A percentile compares a stretch with the other conserved stretches of the same genome.
Conservation (phyloP, 768 basidiomycete species). For the Tephrocybe sp. region DNA sequence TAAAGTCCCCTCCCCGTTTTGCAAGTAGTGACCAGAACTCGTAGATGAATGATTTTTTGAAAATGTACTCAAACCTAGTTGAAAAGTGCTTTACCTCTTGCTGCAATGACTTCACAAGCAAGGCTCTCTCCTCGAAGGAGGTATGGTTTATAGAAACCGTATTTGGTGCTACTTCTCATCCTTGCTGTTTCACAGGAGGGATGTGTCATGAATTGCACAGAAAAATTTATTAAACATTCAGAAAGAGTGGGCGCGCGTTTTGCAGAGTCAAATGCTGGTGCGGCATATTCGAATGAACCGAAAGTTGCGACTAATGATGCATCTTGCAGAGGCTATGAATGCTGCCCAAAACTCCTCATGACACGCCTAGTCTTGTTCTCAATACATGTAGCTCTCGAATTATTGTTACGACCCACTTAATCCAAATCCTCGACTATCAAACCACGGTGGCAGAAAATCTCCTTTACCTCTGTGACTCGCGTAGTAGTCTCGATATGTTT, state of each 20-base stretch:
- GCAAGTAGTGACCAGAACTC: slow-evolving; percentile 9
- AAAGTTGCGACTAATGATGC: too few species aligned
- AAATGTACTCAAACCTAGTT: slow-evolving; percentile 90
- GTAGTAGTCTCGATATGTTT: background rate
- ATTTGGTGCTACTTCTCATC: slow-evolving; percentile 2
- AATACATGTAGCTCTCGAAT: slow-evolving; percentile 5
- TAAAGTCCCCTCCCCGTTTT: background rate
- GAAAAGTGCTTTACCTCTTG: slow-evolving; percentile 96
- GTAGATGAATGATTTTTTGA: slow-evolving; percentile 99
- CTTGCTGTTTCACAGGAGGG: slow-evolving; percentile 56
- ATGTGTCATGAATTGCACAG: slow-evolving; percentile 91
- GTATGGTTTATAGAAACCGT: slow-evolving; percentile 36
- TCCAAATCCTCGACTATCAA: background rate
- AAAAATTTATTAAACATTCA: slow-evolving; percentile 97
- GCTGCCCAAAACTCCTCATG: slow-evolving; percentile 36
- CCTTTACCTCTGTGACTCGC: background rate
- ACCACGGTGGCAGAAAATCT: background rate
- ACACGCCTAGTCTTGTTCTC: slow-evolving; percentile 11
- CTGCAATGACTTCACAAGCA: slow-evolving; percentile 96
- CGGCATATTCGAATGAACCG: too few species aligned
- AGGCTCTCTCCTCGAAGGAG: slow-evolving; percentile 92
- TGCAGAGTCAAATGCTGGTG: slow-evolving; percentile 90
- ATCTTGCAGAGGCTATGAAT: slow-evolving; percentile 24
- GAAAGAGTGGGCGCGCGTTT: slow-evolving; percentile 92
- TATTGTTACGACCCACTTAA: slow-evolving; percentile 8